Base-by-base conservation (phyloP, 1,139 yeast genomes). In the Entelexis paramagnoliae region DNA sequence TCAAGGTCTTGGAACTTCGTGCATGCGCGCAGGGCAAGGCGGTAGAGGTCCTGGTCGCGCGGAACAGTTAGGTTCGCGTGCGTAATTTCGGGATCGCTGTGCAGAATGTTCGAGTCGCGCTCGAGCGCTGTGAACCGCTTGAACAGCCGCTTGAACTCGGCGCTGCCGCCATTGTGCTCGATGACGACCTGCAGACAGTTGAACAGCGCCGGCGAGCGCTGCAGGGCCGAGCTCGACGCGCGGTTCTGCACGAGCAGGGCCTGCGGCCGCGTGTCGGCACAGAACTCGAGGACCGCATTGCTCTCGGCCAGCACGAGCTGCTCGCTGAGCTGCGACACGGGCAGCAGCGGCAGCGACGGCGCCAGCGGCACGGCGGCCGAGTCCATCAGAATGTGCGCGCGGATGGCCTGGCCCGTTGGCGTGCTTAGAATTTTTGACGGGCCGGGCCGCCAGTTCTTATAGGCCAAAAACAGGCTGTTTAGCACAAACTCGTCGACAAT, bases 201-300 rank as follows among this genome's bases (percentile, higher is more conserved):
- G 43, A 76, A 73, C 8, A 59, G 9, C 1, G 47, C 46, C 2
- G 61, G 60, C 9, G 50, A 30, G n/a, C 24, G 47, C 16, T 24
- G 32, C 32, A 33, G 29, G 2, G 44, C 24, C 9, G 60, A 34
- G n/a, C 34, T 30, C 9, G 59, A 51, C 2, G 59, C 55, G 11
- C 8, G 11, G 20, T 51, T 51, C 11, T 19, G 22, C 17, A 49
- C 55, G 4, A 24, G 24, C 30, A 83, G 65, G 36, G 72, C 65
- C 0, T 66, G 61, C 0, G 79, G 80, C 46, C 70, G 66, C 42
- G 66, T 63, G 39, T 73, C 63, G 16, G 76, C 57, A 13, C 77
- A 66, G 61, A 75, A 81, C 2, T 76, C 76, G 81, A 93, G 79
- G 13, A 89, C 55, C 0, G 97, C 97, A 52, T 79, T 74, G 0